phyloP scores from a whole-genome alignment of 2,329 filamentous ascomycete genomes.

The Byssochlamys sp. region DNA sequence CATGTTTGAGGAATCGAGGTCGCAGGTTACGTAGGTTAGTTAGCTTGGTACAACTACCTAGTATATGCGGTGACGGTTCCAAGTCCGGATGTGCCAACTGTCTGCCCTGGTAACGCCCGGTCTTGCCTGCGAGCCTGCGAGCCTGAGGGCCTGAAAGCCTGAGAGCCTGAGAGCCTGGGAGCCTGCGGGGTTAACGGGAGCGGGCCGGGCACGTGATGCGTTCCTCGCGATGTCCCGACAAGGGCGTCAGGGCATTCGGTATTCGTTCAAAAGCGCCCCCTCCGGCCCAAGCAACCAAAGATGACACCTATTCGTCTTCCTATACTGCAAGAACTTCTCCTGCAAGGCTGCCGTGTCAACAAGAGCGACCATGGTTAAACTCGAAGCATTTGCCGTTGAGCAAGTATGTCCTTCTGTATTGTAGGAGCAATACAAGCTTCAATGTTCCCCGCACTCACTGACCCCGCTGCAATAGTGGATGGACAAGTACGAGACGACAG shows the following conservation, averaged over 20 bases:
- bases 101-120: background rate
- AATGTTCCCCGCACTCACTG: background rate
- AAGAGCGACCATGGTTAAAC: slow-evolving; percentile 27
- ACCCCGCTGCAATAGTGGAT: slow-evolving; percentile 45
- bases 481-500: slow-evolving; percentile 44
- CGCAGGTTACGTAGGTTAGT: background rate
- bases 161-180: background rate
- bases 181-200: background rate
- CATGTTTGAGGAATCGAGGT: background rate
- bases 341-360: background rate
- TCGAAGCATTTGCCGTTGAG: slow-evolving; percentile 51
- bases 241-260: background rate
- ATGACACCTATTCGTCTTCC: background rate
- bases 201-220: background rate
- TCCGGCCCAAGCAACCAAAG: background rate
- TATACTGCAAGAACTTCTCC: background rate
- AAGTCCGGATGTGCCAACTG: background rate
- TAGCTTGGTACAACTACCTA: no score
- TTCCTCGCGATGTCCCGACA: background rate
- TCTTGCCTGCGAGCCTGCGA: background rate
- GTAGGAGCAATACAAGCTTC: background rate
- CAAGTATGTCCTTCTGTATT: slow-evolving; percentile 38
- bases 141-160: no score
- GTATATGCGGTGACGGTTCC: background rate
- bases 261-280: background rate